Evolutionary conservation across 164 flowering plant genomes (phyloP), one percentile per base, ranked within the genome.

Genomic region (Magnolia sinica): DNA sequence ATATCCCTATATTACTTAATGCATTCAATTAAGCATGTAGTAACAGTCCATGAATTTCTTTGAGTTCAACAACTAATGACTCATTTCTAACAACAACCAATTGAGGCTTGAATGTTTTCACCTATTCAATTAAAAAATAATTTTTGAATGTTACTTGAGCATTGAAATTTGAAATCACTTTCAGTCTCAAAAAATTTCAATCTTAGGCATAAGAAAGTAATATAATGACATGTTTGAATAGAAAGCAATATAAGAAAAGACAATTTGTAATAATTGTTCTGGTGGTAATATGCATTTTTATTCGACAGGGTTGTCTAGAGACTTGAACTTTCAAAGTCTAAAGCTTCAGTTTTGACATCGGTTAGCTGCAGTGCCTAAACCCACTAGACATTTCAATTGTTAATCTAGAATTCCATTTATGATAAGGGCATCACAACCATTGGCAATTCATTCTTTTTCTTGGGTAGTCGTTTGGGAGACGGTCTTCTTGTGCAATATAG

Each of bases 391-490:
- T 71, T 67, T 67, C 19, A 23, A 68, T 16, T 74, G 51, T 70
- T 74, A 50, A 11, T 50, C 66, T 58, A 76, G 50, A n/a, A 49
- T 64, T 27, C 18, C 14, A 6, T 69, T 74, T 77, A 64, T 73
- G 80, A n/a, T 79, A 92, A 78, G 99, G 98, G 85, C 52, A 90
- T 96, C 66, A 83, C 97, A 68, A 88, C 92, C 71, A 68, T 96
- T 76, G 98, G 98, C 72, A 88, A 78, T 83, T 90, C 97, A 4
- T 84, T 96, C 64, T 92, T 96, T 81, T 96, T 96, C 82, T 81
- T 96, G 79, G 99, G 90, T 27, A 96, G 99, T 83, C 95, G 98
- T 68, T 79, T 94, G 83, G 99, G 99, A 52, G 99, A 96, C 77
- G 93, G 99, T 84, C 78, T 93, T 23, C 24, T 23, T 23, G 24